These are phyloP conservation scores for Suillus brevipes DNA, from an alignment of 768 basidiomycete genomes.

Conservation along the genomic window DNA sequence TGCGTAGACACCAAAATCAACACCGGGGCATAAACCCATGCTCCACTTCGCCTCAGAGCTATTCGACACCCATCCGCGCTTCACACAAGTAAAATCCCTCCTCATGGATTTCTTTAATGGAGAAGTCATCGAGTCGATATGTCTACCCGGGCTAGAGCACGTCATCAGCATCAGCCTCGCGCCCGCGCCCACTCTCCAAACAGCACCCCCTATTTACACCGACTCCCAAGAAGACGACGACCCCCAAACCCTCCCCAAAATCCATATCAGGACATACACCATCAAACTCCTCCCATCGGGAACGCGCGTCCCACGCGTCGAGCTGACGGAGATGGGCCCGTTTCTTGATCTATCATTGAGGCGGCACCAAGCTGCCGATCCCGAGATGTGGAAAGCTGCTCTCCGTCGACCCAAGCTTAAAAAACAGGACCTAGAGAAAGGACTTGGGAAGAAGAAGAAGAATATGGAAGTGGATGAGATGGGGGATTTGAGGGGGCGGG, in stretches of 20 bases:
- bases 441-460: slow-evolving; percentile 89
- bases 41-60: slow-evolving; percentile 96
- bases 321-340: slow-evolving; percentile 89
- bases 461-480: slow-evolving; percentile 97
- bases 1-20: slow-evolving; percentile 78
- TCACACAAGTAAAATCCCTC: slow-evolving; percentile 87
- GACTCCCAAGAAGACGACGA: slow-evolving; percentile 38
- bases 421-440: slow-evolving; percentile 84
- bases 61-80: slow-evolving; percentile 93
- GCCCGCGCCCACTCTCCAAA: slow-evolving; percentile 60
- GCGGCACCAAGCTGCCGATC: slow-evolving; percentile 70
- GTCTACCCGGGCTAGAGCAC: slow-evolving; percentile 81
- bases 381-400: slow-evolving; percentile 78
- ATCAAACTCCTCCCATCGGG: slow-evolving; percentile 74
- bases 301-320: slow-evolving; percentile 75
- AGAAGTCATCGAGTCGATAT: slow-evolving; percentile 80
- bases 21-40: slow-evolving; percentile 86
- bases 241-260: slow-evolving; percentile 63
- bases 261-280: slow-evolving; percentile 90
- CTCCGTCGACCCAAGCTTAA: slow-evolving; percentile 84
- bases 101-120: slow-evolving; percentile 90
- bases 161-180: slow-evolving; percentile 81
- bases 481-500: slow-evolving; percentile 90
- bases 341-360: slow-evolving; percentile 81
- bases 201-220: slow-evolving; percentile 24